Percentiles rank a stretch among this genome's conserved stretches.
phyloP scores from a whole-genome alignment of 768 basidiomycete species.

The Mycena venus region DNA sequence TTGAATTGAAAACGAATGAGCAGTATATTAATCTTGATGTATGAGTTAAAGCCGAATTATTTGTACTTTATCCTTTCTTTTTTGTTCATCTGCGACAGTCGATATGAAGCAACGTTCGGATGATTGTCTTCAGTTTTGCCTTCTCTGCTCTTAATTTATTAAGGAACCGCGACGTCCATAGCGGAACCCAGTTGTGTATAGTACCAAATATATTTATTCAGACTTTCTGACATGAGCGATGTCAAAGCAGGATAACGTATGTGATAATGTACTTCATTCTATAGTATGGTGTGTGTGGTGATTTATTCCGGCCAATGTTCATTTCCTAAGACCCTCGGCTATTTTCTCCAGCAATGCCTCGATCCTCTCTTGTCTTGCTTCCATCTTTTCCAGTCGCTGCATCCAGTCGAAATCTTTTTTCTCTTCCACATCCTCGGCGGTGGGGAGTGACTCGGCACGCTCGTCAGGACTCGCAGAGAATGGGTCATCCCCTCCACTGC shows the following conservation, averaged over 20 bases:
- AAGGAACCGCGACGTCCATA: no score
- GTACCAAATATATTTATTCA: no score
- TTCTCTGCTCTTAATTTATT: no score
- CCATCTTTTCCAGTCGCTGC: slow-evolving; percentile 51
- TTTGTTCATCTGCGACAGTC: neutral
- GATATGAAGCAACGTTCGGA: no score
- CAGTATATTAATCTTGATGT: neutral
- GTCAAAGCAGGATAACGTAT: no score
- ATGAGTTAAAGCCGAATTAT: slow-evolving; percentile 15
- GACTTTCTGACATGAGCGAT: no score
- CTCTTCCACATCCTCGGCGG: slow-evolving; percentile 40
- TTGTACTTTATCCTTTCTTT: slow-evolving; percentile 26
- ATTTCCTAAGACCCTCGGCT: slow-evolving; percentile 28
- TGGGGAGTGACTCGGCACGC: slow-evolving; percentile 32
- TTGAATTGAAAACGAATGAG: slow-evolving; percentile 1
- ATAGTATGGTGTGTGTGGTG: neutral
- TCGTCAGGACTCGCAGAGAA: slow-evolving; percentile 34
- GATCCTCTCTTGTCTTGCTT: slow-evolving; percentile 61
- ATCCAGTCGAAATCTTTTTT: slow-evolving; percentile 33
- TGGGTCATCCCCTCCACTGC: slow-evolving; percentile 33
- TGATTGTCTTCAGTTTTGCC: no score
- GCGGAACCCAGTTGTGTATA: no score
- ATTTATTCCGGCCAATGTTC: neutral
- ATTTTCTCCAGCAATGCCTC: slow-evolving; percentile 58
- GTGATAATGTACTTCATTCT: neutral